These are phyloP conservation scores for Crataegus laevigata DNA, from an alignment of 306 rosid genomes.

Conservation along the genomic window DNA sequence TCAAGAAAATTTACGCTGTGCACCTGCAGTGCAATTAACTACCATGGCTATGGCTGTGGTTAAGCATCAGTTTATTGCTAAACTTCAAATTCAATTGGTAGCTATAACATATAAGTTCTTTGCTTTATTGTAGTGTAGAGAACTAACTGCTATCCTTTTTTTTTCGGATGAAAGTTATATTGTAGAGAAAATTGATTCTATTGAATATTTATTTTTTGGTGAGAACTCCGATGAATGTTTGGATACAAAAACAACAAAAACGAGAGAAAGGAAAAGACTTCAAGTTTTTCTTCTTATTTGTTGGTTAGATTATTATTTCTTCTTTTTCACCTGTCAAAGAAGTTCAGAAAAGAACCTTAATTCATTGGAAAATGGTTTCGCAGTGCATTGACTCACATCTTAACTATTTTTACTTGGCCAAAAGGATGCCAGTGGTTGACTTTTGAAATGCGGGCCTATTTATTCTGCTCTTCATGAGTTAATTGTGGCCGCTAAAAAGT, in stretches of 20 bases:
- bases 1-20: background rate
- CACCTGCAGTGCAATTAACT: background rate
- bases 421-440: background rate
- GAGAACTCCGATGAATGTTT: background rate
- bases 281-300: background rate
- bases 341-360: background rate
- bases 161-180: background rate
- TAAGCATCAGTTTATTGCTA: background rate
- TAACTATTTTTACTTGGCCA: background rate
- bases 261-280: background rate
- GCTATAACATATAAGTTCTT: background rate
- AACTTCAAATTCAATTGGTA: background rate
- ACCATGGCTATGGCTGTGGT: background rate
- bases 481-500: background rate
- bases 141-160: background rate
- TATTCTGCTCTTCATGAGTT: background rate
- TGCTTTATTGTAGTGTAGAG: background rate
- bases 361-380: background rate
- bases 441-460: background rate
- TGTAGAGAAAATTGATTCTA: background rate
- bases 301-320: background rate
- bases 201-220: background rate
- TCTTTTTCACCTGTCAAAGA: background rate
- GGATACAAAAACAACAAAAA: background rate
- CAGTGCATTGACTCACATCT: background rate